A percentile compares a stretch with the other conserved stretches of the same genome.
Conservation (phyloP, 805 yeast species). For the Nakazawaea holstii region DNA sequence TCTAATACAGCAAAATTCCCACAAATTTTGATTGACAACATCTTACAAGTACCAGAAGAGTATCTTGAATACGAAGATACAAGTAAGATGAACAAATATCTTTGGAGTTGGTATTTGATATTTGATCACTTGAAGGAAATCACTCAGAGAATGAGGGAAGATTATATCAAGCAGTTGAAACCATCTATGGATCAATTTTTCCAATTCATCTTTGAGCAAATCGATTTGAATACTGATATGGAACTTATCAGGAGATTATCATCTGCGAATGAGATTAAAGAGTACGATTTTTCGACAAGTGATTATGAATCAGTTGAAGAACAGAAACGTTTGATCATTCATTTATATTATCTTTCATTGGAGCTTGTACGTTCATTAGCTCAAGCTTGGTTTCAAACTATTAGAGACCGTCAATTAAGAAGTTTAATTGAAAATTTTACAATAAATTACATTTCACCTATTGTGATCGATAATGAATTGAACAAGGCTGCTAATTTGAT, state of each 20-base stretch:
- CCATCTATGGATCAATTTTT: constrained; percentile 40
- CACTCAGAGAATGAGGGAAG: constrained; percentile 57
- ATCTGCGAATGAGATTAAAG: not conserved
- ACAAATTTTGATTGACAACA: constrained; percentile 27
- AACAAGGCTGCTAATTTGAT: constrained; percentile 37
- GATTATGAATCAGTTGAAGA: constrained; percentile 29
- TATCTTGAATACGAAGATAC: constrained; percentile 35
- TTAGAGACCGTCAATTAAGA: constrained; percentile 64
- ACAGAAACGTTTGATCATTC: constrained; percentile 34
- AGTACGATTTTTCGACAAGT: constrained; percentile 15
- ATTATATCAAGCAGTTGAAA: constrained; percentile 55
- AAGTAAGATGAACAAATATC: constrained; percentile 32
- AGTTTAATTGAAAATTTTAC: constrained; percentile 58
- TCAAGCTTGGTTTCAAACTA: constrained; percentile 64
- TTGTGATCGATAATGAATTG: constrained; percentile 53
- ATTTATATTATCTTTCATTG: constrained; percentile 46
- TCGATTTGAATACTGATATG: constrained; percentile 30
- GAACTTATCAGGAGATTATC: constrained; percentile 5
- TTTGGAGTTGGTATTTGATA: constrained; percentile 68
- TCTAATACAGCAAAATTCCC: constrained; percentile 33
- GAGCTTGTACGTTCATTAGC: constrained; percentile 49
- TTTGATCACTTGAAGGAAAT: constrained; percentile 58
- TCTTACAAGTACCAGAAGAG: constrained; percentile 27
- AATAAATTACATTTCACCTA: constrained; percentile 55
- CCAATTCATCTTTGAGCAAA: constrained; percentile 46